These are phyloP conservation scores for Nannizziopsis arthrosporioides DNA, from an alignment of 2,329 filamentous ascomycete species.

Conservation along the genomic window DNA sequence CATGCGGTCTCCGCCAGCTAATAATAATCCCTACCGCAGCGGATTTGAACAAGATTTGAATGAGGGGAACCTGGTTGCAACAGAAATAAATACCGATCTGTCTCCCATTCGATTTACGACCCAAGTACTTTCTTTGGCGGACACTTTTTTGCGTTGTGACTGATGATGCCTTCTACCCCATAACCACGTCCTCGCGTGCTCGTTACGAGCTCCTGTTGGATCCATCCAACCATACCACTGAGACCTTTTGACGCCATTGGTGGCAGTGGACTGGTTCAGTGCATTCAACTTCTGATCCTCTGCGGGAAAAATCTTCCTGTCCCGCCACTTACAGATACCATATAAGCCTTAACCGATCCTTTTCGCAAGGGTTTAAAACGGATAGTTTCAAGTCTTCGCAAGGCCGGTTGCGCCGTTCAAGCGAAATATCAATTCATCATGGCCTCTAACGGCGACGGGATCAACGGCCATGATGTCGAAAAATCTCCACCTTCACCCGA, in stretches of 20 bases:
- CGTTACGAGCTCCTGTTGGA: too few species aligned
- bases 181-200: too few species aligned
- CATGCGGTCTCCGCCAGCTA: not conserved
- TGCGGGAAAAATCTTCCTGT: too few species aligned
- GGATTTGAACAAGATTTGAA: not conserved
- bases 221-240: too few species aligned
- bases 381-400: not conserved
- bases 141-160: too few species aligned
- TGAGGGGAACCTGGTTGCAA: not conserved
- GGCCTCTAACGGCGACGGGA: not conserved
- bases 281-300: too few species aligned
- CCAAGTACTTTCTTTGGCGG: too few species aligned
- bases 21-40: not conserved
- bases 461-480: constrained; percentile 12
- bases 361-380: not conserved
- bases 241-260: too few species aligned
- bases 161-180: too few species aligned
- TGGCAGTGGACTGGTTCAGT: too few species aligned
- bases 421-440: constrained; percentile 1
- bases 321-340: too few species aligned
- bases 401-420: not conserved
- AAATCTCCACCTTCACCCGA: constrained; percentile 6
- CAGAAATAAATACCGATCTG: not conserved
- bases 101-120: not conserved
- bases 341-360: too few species aligned